Evolutionary conservation across 2,329 filamentous ascomycete genomes (phyloP), one percentile per base, ranked within the genome.

Genomic region (Metarhizium rileyi): DNA sequence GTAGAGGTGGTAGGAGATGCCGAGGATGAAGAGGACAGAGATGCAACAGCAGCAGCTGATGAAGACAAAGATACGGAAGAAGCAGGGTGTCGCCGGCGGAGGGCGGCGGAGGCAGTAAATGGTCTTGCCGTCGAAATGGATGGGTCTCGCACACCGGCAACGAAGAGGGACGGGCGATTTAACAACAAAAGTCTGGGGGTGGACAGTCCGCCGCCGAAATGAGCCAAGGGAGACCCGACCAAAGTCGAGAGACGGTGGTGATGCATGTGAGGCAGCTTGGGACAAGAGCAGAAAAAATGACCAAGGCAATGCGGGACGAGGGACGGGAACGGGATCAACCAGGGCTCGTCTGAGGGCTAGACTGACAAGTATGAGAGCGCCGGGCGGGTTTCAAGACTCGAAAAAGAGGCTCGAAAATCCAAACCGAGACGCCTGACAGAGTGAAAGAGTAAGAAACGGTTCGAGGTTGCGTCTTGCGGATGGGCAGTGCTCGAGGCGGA

Each of bases 231-330:
- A 50, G 52, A 52, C 28, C 41, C 46, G 46, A 51, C 36, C 51
- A 52, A 50, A 30, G 50, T 46, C 45, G 52, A 50, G 46, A 57
- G 44, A 27, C 48, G 44, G 42, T 54, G 54, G 40, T 45, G 56
- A 48, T 52, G 47, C 57, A 59, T 58, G 47, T 50, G 53, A 50
- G 48, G 49, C 50, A 54, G 38, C 50, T 51, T 41, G 38, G 23
- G 28, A 48, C 26, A 35, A 48, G 50, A 45, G 27, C 27, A 47
- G 46, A 46, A 38, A 47, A 40, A 41, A 26, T 44, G 43, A n/a
- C 33, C 42, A 36, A 18, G 28, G 18, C n/a, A 33, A 30, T 40
- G 8, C 20, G 16, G 23, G 38, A 30, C 7, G 45, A 43, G 36
- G 36, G 28, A 50, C 46, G 44, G 50, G 44, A 46, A 50, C 44